Evolutionary conservation across 2,329 filamentous ascomycete species (phyloP).

Genomic region (Lecanicillium sp.): DNA sequence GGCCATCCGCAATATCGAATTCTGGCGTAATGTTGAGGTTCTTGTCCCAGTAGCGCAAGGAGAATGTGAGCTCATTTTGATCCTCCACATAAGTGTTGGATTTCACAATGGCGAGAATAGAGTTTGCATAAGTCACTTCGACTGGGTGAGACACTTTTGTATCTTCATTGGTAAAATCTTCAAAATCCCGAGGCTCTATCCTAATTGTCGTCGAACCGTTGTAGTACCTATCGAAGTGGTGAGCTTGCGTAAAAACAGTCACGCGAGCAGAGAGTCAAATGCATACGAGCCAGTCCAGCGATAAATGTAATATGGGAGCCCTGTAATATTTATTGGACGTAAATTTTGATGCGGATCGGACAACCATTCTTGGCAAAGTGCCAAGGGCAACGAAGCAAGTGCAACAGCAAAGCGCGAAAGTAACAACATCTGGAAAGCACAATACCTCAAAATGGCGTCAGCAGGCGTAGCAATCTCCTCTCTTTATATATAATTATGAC

Average conservation of each 20-base stretch:
- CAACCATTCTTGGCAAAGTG: constrained; percentile 2
- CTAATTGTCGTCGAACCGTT: constrained; percentile 4
- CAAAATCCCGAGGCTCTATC: constrained; percentile 1
- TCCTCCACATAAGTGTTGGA: constrained; percentile 1
- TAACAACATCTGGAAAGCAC: neutral
- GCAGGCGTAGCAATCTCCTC: no score
- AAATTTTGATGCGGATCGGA: constrained; percentile 6
- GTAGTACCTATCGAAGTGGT: constrained; percentile 2
- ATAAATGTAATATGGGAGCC: constrained; percentile 3
- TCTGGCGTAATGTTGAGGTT: constrained; percentile 2
- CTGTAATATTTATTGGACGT: constrained; percentile 5
- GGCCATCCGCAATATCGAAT: neutral
- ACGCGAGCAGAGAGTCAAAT: no score
- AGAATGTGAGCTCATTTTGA: constrained; percentile 5
- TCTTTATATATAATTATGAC: no score
- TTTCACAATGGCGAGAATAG: constrained; percentile 7
- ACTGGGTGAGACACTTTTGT: neutral
- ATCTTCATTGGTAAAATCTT: neutral
- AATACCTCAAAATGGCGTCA: no score
- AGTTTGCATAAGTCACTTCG: neutral
- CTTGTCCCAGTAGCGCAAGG: constrained; percentile 1
- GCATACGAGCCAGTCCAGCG: constrained; percentile 8
- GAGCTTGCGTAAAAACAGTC: no score
- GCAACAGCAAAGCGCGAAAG: neutral
- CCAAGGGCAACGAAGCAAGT: neutral